A percentile compares a stretch with the other conserved stretches of the same genome.
phyloP scores from a whole-genome alignment of 768 basidiomycete genomes.

The Chlorophyllum brunneum region DNA sequence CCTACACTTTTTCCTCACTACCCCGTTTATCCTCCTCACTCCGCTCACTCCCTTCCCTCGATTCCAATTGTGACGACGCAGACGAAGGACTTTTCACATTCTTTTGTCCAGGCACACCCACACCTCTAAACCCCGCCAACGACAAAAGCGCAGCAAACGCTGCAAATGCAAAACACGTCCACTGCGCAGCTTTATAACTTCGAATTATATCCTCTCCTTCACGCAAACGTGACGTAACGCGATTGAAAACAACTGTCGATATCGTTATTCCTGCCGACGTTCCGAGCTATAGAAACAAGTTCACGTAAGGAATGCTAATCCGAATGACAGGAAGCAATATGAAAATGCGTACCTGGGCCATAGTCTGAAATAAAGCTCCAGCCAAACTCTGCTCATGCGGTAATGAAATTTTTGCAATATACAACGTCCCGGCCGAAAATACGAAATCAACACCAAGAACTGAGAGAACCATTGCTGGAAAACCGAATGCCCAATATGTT shows the following conservation, averaged over 20 bases:
- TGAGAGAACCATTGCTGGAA: conserved; percentile 59
- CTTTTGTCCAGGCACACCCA: conserved; percentile 24
- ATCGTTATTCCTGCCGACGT: conserved; percentile 68
- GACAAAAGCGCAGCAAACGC: conserved; percentile 42
- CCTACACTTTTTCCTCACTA: too few species aligned
- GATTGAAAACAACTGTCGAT: conserved; percentile 69
- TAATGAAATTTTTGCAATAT: conserved; percentile 61
- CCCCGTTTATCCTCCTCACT: too few species aligned
- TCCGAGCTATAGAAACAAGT: conserved; percentile 44
- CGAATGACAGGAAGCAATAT: not conserved
- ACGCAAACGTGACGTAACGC: conserved; percentile 29
- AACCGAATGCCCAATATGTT: conserved; percentile 73
- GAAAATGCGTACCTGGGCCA: conserved; percentile 53
- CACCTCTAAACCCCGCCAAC: conserved; percentile 24
- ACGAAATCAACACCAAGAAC: conserved; percentile 81
- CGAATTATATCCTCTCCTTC: conserved; percentile 31
- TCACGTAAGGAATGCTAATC: not conserved
- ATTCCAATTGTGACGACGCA: too few species aligned
- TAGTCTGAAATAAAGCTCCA: conserved; percentile 77
- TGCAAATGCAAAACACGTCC: conserved; percentile 61
- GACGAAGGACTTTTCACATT: conserved; percentile 2
- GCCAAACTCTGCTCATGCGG: conserved; percentile 74
- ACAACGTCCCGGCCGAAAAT: conserved; percentile 69
- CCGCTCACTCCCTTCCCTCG: too few species aligned
- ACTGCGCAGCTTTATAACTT: conserved; percentile 62